Evolutionary conservation across 768 basidiomycete species (phyloP).

Genomic region (Calocybe cyanea): DNA sequence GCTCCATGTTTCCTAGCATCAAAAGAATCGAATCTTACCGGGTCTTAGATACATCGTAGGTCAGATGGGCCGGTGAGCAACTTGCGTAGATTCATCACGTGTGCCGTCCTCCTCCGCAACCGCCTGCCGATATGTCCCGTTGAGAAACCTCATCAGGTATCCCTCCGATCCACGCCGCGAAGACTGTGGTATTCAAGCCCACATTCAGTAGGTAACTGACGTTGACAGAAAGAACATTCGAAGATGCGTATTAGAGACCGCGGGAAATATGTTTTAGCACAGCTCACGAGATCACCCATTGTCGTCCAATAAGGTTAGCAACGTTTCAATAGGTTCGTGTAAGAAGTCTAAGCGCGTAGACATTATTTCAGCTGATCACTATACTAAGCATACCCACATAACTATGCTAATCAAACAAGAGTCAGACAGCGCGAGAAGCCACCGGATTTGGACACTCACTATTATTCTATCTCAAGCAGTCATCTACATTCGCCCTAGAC

Average conservation of each 20-base stretch:
- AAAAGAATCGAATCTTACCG: slow-evolving; percentile 12
- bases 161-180: background rate
- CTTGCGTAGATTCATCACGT: slow-evolving; percentile 12
- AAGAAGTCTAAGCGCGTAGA: background rate
- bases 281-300: slow-evolving; percentile 3
- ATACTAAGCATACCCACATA: slow-evolving; percentile 6
- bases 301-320: background rate
- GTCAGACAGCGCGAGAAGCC: slow-evolving; percentile 1
- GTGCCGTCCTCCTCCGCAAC: slow-evolving; percentile 9
- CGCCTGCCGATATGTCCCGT: slow-evolving; percentile 8
- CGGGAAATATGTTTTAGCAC: too few relatives aligned
- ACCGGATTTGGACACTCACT: slow-evolving; percentile 1
- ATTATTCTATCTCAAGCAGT: slow-evolving; percentile 4
- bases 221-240: too few relatives aligned
- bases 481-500: slow-evolving; percentile 17
- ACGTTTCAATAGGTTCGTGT: too few relatives aligned
- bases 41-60: slow-evolving; percentile 5
- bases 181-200: slow-evolving; percentile 1
- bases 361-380: slow-evolving; percentile 1
- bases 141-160: background rate
- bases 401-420: background rate
- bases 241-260: slow-evolving; percentile 1
- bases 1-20: background rate
- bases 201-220: background rate
- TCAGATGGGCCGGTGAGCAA: slow-evolving; percentile 4